phyloP scores from a whole-genome alignment of 208 protist species.

The Acanthamoeba culbertsoni region DNA sequence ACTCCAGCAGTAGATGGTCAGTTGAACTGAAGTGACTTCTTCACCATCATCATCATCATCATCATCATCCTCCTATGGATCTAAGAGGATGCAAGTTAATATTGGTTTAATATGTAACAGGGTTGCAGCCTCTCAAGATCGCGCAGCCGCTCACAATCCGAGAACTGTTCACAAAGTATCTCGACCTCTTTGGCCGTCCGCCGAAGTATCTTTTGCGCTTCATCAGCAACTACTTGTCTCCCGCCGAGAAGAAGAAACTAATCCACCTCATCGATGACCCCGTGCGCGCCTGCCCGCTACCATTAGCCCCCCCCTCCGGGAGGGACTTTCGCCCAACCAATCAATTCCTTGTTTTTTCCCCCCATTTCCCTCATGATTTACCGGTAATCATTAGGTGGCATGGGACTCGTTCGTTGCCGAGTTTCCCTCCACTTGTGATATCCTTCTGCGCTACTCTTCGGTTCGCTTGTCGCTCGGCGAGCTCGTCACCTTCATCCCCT shows the following conservation, averaged over 20 bases:
- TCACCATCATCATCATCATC: neutral
- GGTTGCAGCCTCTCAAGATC: neutral
- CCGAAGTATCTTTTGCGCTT: slow-evolving; percentile 24
- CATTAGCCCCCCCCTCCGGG: neutral
- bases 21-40: too few species aligned
- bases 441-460: slow-evolving; percentile 27
- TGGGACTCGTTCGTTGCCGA: slow-evolving; percentile 10
- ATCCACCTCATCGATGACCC: neutral
- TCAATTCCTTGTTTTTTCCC: neutral
- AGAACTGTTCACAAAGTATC: slow-evolving; percentile 13
- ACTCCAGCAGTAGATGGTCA: too few species aligned
- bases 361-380: neutral
- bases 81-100: neutral
- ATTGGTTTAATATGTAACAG: neutral
- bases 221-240: neutral
- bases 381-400: neutral
- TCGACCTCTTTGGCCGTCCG: slow-evolving; percentile 33
- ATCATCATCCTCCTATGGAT: neutral
- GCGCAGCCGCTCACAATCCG: slow-evolving; percentile 23
- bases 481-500: slow-evolving; percentile 40
- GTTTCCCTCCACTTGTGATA: slow-evolving; percentile 9
- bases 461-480: neutral
- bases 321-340: too few species aligned
- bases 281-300: neutral
- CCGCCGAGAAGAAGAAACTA: neutral